These are phyloP conservation scores for Cryptomeria japonica DNA, from an alignment of 75 land plant species.

Conservation along the genomic window DNA sequence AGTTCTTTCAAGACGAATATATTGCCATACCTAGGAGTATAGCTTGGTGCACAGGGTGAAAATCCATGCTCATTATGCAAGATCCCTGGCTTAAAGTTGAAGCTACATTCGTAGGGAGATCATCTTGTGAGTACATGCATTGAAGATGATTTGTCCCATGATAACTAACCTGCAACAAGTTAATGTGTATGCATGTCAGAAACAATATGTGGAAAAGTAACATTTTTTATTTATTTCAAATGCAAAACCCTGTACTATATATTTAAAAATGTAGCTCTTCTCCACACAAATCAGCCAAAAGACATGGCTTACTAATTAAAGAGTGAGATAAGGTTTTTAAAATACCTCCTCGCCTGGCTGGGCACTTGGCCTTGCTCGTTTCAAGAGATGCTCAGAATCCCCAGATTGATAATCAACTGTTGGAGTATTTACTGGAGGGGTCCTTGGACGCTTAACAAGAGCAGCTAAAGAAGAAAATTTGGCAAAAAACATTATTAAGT, in stretches of 20 bases:
- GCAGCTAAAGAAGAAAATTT: constrained; percentile 27
- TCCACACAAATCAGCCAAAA: not conserved
- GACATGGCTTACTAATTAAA: not conserved
- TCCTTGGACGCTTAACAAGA: constrained; percentile 67
- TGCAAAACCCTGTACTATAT: not conserved
- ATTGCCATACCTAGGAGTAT: constrained; percentile 62
- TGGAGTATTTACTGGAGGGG: constrained; percentile 51
- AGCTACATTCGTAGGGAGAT: constrained; percentile 78
- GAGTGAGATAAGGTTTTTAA: not conserved
- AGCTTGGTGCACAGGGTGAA: constrained; percentile 77
- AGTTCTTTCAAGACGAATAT: not conserved
- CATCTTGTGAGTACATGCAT: constrained; percentile 58
- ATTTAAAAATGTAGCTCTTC: not conserved
- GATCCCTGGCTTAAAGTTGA: constrained; percentile 73
- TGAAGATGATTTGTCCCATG: constrained; percentile 44
- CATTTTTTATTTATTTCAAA: not conserved
- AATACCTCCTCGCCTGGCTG: constrained; percentile 62
- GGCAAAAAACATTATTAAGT: not conserved
- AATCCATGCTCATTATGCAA: constrained; percentile 79
- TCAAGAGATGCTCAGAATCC: constrained; percentile 74
- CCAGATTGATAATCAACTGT: constrained; percentile 67
- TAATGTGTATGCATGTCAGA: not conserved
- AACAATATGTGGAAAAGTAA: not conserved
- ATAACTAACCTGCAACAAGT: constrained; percentile 41
- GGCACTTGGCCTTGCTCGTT: constrained; percentile 55